Evolutionary conservation across 495 filamentous ascomycete species (phyloP).

Genomic region (Neurospora terricola): DNA sequence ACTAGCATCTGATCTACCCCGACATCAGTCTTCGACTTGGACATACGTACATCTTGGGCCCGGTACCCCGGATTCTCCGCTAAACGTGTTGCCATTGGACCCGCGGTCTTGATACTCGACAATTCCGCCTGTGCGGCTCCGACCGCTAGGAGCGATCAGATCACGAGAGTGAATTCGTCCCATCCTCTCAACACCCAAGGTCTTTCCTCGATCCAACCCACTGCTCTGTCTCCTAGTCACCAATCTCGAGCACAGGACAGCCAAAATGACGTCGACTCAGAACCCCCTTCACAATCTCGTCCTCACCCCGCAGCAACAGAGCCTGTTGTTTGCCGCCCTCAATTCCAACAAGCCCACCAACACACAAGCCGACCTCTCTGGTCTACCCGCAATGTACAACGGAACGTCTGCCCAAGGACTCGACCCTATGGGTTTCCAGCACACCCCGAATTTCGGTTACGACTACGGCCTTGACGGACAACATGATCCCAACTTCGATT

Average conservation of each 20-base stretch:
- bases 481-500: constrained; percentile 41
- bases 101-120: not conserved
- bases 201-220: not conserved
- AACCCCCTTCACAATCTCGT: constrained; percentile 33
- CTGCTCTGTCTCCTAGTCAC: not conserved
- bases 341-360: constrained; percentile 54
- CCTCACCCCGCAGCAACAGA: constrained; percentile 79
- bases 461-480: constrained; percentile 46
- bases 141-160: not conserved
- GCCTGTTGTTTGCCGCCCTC: constrained; percentile 77
- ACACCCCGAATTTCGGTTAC: constrained; percentile 73
- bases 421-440: constrained; percentile 39
- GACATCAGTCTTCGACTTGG: not conserved
- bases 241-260: constrained; percentile 16
- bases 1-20: not conserved
- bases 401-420: constrained; percentile 39
- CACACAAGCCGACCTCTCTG: constrained; percentile 37
- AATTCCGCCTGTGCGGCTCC: not conserved
- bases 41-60: not conserved
- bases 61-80: not conserved
- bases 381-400: constrained; percentile 34
- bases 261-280: constrained; percentile 36
- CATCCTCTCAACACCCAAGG: not conserved
- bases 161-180: not conserved
- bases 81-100: not conserved